These are phyloP conservation scores for Solanum rostratum DNA, from an alignment of 257 asterid genomes.

Conservation along the genomic window DNA sequence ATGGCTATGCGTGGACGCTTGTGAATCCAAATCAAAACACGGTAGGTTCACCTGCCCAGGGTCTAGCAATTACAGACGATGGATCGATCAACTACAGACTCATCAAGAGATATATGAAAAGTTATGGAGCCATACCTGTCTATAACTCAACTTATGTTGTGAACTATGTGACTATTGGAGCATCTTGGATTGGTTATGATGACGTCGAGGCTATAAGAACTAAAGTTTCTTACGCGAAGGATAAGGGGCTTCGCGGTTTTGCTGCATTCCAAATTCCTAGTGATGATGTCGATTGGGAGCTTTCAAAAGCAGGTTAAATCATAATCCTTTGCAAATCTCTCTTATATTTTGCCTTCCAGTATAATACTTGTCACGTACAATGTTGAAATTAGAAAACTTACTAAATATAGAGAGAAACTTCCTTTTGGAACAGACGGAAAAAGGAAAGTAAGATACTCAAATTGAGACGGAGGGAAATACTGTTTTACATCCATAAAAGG, in stretches of 20 bases:
- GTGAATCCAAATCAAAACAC: constrained; percentile 11
- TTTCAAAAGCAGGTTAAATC: constrained; percentile 21
- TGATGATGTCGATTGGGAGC: constrained; percentile 16
- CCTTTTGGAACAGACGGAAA: not conserved
- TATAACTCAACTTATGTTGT: constrained; percentile 25
- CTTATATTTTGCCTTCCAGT: not conserved
- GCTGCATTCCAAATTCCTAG: constrained; percentile 12
- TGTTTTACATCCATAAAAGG: not conserved
- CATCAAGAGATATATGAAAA: constrained; percentile 11
- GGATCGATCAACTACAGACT: constrained; percentile 14
- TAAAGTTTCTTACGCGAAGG: constrained; percentile 29
- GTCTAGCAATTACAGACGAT: constrained; percentile 8
- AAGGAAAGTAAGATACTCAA: not conserved
- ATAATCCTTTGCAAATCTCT: not conserved
- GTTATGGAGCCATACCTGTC: not conserved
- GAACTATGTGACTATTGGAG: constrained; percentile 9
- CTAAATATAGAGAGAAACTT: not conserved
- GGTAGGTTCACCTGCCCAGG: constrained; percentile 17
- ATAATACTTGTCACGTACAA: not conserved
- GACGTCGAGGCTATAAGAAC: constrained; percentile 21
- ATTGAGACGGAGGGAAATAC: not conserved
- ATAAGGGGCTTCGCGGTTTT: constrained; percentile 23
- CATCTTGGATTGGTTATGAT: constrained; percentile 23
- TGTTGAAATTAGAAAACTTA: not conserved
- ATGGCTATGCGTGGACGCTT: constrained; percentile 39